Evolutionary conservation across 108 stramenopile species (phyloP).

Genomic region (Phaeodactylum tricornutum): DNA sequence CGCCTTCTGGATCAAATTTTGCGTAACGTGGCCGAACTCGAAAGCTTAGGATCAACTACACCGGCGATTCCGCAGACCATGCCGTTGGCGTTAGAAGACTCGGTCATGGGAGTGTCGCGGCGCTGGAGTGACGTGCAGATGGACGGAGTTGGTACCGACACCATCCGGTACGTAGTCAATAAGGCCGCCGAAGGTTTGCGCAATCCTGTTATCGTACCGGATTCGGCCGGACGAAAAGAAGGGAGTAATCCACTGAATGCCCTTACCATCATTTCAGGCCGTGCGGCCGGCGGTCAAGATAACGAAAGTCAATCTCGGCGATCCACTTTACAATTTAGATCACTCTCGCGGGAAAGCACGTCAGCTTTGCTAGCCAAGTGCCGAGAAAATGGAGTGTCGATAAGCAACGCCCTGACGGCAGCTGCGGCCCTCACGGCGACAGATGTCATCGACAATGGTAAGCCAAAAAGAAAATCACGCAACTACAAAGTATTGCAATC

Average conservation of each 20-base stretch:
- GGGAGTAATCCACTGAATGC: conserved; percentile 45
- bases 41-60: conserved; percentile 20
- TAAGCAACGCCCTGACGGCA: conserved; percentile 75
- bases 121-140: conserved; percentile 37
- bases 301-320: conserved; percentile 28
- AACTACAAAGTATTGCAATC: conserved; percentile 85
- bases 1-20: conserved; percentile 66
- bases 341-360: conserved; percentile 41
- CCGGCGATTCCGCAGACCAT: conserved; percentile 30
- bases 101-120: conserved; percentile 44
- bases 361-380: conserved; percentile 43
- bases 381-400: conserved; percentile 50
- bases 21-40: conserved; percentile 38
- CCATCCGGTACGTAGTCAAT: conserved; percentile 54
- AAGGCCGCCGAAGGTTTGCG: conserved; percentile 75
- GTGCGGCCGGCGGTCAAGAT: conserved; percentile 65
- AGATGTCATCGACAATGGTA: conserved; percentile 56
- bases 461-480: conserved; percentile 21
- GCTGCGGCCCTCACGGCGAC: conserved; percentile 57
- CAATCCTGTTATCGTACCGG: conserved; percentile 74
- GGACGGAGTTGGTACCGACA: conserved; percentile 29
- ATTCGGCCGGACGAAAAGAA: conserved; percentile 20
- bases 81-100: conserved; percentile 69
- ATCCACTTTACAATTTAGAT: conserved; percentile 52
- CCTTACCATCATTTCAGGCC: conserved; percentile 63